phyloP scores from a whole-genome alignment of 768 basidiomycete genomes.

The Clavaria fumosa region DNA sequence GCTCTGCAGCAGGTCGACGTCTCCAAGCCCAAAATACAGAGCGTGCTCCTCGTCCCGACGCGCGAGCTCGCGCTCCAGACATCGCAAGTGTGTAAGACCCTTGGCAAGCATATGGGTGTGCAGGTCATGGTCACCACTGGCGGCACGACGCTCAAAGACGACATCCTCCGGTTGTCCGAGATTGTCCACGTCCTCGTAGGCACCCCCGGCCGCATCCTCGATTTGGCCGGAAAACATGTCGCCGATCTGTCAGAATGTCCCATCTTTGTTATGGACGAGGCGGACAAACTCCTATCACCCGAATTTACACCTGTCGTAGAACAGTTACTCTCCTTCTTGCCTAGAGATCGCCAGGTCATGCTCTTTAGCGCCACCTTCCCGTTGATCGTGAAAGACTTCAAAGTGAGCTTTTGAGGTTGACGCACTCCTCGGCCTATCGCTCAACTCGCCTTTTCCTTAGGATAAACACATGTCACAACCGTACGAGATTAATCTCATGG shows the following conservation, averaged over 20 bases:
- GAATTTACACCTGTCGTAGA: constrained; percentile 99
- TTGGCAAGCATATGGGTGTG: constrained; percentile 88
- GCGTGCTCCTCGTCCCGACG: constrained; percentile 93
- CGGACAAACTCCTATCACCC: constrained; percentile 91
- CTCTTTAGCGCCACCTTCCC: constrained; percentile 99
- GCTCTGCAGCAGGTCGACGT: constrained; percentile 87
- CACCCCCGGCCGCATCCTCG: constrained; percentile 91
- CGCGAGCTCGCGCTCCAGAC: constrained; percentile 97
- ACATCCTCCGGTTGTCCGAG: constrained; percentile 85
- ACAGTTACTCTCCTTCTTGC: constrained; percentile 77
- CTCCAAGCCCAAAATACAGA: constrained; percentile 78
- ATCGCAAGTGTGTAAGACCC: constrained; percentile 93
- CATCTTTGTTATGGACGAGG: constrained; percentile 99
- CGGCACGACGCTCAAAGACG: constrained; percentile 94
- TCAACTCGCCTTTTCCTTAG: too few species aligned
- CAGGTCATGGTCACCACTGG: constrained; percentile 99
- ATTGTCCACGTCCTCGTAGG: constrained; percentile 92
- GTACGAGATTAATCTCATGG: constrained; percentile 99
- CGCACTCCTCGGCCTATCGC: constrained; percentile 4
- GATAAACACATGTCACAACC: constrained; percentile 94
- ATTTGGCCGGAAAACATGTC: constrained; percentile 83
- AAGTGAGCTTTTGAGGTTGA: constrained; percentile 33
- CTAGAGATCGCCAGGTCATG: constrained; percentile 87
- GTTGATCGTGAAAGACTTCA: constrained; percentile 98
- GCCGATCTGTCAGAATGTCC: constrained; percentile 91